phyloP scores from a whole-genome alignment of 2,329 filamentous ascomycete species.

The Alternaria incomplexa region DNA sequence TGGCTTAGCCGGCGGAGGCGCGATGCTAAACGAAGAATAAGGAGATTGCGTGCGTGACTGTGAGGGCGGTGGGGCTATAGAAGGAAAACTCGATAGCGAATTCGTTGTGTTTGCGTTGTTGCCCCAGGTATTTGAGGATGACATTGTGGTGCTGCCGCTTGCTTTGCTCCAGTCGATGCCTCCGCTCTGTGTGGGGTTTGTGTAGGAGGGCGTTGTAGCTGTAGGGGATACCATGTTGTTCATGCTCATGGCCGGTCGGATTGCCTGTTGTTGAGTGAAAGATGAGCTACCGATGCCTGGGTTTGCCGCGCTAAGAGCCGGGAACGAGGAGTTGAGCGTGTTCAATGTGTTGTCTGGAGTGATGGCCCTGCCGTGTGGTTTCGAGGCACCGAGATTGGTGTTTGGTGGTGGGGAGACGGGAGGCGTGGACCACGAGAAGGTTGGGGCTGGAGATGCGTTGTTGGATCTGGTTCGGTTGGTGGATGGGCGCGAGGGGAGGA shows the following conservation, averaged over 20 bases:
- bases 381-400: conserved; percentile 30
- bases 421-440: conserved; percentile 56
- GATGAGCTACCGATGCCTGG: conserved; percentile 41
- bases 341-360: conserved; percentile 60
- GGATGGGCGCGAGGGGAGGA: conserved; percentile 39
- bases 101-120: conserved; percentile 13
- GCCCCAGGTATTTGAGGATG: conserved; percentile 32
- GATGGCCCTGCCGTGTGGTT: conserved; percentile 52
- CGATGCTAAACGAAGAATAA: conserved; percentile 47
- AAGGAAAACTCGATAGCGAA: conserved; percentile 54
- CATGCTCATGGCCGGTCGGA: conserved; percentile 42
- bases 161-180: conserved; percentile 43
- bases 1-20: conserved; percentile 42
- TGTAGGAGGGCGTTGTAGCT: conserved; percentile 31
- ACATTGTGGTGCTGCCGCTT: conserved; percentile 17
- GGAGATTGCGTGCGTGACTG: conserved; percentile 30
- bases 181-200: conserved; percentile 19
- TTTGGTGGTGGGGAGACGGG: conserved; percentile 45
- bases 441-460: conserved; percentile 42
- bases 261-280: conserved; percentile 51
- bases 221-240: conserved; percentile 37
- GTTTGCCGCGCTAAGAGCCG: conserved; percentile 44
- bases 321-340: conserved; percentile 45
- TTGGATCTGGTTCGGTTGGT: conserved; percentile 34
- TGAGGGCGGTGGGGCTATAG: conserved; percentile 57